Conservation (phyloP, 768 basidiomycete species). For the Pisolithus marmoratus region DNA sequence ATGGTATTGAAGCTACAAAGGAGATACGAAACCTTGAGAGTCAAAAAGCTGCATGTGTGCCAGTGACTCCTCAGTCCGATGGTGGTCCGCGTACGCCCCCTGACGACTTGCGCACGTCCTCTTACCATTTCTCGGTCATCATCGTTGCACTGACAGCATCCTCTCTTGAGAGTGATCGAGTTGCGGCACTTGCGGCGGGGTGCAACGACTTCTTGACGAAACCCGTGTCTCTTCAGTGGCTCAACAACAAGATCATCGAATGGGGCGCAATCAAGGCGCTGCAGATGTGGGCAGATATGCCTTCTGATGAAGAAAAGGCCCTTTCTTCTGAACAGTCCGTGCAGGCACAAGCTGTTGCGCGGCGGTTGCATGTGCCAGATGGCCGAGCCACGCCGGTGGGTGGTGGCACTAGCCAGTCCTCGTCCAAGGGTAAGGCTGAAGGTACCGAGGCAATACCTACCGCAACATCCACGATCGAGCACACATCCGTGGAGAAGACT, state of each 20-base stretch:
- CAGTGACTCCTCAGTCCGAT: constrained; percentile 62
- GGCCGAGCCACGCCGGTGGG: constrained; percentile 35
- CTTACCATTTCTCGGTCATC: constrained; percentile 91
- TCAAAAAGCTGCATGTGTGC: constrained; percentile 57
- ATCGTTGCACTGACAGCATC: constrained; percentile 99
- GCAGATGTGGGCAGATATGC: constrained; percentile 86
- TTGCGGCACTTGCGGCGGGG: constrained; percentile 94
- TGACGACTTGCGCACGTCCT: constrained; percentile 50
- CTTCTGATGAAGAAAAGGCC: constrained; percentile 52
- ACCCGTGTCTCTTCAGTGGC: constrained; percentile 90
- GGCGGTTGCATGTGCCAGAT: constrained; percentile 44
- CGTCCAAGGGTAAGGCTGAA: constrained; percentile 29
- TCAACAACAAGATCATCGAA: constrained; percentile 97
- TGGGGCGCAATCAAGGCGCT: constrained; percentile 97
- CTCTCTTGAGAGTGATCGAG: constrained; percentile 90
- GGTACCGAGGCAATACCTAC: constrained; percentile 14
- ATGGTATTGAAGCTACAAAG: constrained; percentile 95
- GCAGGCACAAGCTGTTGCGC: constrained; percentile 44
- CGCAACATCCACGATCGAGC: constrained; percentile 8
- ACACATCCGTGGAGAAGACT: constrained; percentile 10
- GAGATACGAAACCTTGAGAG: constrained; percentile 88
- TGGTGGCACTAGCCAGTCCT: constrained; percentile 31
- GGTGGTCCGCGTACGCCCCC: constrained; percentile 42
- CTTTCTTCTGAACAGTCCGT: constrained; percentile 41
- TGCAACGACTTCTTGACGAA: constrained; percentile 99